Conservation (phyloP, 257 asterid genomes). For the Solanum paucissectum region DNA sequence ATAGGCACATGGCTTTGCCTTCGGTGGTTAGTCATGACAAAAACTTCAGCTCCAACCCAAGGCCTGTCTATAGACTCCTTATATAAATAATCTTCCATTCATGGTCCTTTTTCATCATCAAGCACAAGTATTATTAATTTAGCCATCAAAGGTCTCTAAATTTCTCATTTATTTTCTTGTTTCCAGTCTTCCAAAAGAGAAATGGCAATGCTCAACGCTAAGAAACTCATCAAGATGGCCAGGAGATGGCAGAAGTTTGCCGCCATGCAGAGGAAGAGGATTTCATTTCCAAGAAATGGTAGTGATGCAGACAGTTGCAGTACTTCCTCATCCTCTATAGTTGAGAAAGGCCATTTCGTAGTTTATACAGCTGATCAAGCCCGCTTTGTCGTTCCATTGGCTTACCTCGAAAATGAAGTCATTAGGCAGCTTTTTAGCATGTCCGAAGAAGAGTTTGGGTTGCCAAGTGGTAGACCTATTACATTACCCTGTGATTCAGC, state of each 20-base stretch:
- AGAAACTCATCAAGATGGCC: neutral
- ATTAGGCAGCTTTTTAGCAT: neutral
- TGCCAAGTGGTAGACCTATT: neutral
- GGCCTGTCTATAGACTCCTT: neutral
- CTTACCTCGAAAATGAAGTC: neutral
- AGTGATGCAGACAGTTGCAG: neutral
- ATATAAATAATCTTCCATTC: neutral
- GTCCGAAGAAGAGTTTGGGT: neutral
- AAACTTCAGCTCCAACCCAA: neutral
- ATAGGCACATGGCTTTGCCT: neutral
- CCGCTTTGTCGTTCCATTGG: neutral
- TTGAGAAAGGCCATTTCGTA: slow-evolving; percentile 23
- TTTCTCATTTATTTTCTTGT: neutral
- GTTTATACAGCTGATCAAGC: slow-evolving; percentile 15
- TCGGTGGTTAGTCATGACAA: neutral
- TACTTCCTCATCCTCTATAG: neutral
- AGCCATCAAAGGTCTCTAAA: neutral
- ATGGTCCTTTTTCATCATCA: neutral
- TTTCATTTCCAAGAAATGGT: neutral
- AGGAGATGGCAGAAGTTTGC: neutral
- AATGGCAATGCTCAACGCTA: neutral
- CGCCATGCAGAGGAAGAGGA: neutral
- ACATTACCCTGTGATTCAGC: neutral
- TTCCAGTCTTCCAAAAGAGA: neutral
- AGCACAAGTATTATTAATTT: neutral